Conservation (phyloP, 163 green algal species). For the Scenedesmus sp. region DNA sequence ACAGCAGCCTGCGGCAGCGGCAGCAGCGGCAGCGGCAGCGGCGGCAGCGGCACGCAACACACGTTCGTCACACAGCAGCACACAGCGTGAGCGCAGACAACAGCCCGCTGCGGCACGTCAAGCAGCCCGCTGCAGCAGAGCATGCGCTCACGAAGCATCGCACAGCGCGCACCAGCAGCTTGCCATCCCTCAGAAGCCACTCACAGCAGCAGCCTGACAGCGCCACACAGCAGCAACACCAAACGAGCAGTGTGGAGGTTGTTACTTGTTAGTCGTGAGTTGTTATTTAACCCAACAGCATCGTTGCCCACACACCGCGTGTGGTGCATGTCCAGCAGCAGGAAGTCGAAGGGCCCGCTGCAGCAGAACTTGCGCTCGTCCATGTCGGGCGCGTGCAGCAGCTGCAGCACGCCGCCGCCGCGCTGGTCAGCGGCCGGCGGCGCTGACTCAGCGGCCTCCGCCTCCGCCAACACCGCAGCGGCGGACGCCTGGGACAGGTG, state of each 20-base stretch:
- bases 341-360: slow-evolving; percentile 72
- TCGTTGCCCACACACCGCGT: slow-evolving; percentile 4
- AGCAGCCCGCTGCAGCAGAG: slow-evolving; percentile 62
- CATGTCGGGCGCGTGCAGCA: slow-evolving; percentile 55
- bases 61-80: too few species aligned
- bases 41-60: background rate
- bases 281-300: too few species aligned
- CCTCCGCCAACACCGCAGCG: slow-evolving; percentile 30
- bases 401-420: slow-evolving; percentile 15
- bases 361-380: slow-evolving; percentile 54
- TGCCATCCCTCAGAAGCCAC: too few species aligned
- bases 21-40: slow-evolving; percentile 5
- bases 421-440: background rate
- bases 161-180: too few species aligned
- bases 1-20: slow-evolving; percentile 66
- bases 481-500: background rate
- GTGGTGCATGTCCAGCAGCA: slow-evolving; percentile 76
- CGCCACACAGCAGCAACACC: too few species aligned
- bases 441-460: slow-evolving; percentile 24
- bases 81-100: background rate
- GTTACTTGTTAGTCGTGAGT: too few species aligned
- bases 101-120: slow-evolving; percentile 69
- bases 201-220: too few species aligned
- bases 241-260: too few species aligned
- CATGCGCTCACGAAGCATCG: too few species aligned